Base-by-base conservation (phyloP, 768 basidiomycete genomes). In the Fomitopsis pulvina region DNA sequence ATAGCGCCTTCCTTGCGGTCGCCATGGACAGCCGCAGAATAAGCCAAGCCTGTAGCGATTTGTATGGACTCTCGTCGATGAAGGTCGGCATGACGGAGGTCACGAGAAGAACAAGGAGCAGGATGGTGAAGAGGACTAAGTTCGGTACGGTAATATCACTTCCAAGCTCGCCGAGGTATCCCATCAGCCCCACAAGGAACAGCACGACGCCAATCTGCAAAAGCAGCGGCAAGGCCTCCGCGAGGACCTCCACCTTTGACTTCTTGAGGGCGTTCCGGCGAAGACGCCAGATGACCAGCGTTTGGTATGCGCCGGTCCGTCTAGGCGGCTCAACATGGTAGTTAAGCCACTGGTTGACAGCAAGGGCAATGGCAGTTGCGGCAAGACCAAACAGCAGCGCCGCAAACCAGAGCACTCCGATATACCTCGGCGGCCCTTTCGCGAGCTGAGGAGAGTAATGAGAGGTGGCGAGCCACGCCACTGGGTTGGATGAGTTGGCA, bases 291-390 rank as follows among this genome's bases (percentile, higher is more conserved):
- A 53, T 41, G 8, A 54, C 52, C 11, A 52, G 54, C 34, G 54
- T 52, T 26, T 56, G 56, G 5, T 55, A 52, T 2, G 63, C 44
- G 11, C 52, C 55, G 0, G 54, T 58, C 5, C 55, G 54, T 16
- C 34, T 18, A 18, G 53, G 44, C 16, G 51, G 52, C 20, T 56
- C 42, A 26, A 42, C 47, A 24, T 61, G 57, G 14, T 57, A 53
- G 32, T 55, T 56, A 1, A 62, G 27, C 63, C 60, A 62, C 39
- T 64, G 61, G 42, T 62, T 65, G 18, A 60, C 59, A 21, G 63
- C 42, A 24, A 60, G 50, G 11, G 57, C 58, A n/a, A 58, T 29
- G 6, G 63, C 44, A 1, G 62, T 61, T 12, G 59, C 52, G 12
- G 57, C 47, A 29, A 66, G 60, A n/a, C 53, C 54, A 49, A 54